A percentile compares a stretch with the other conserved stretches of the same genome.
Conservation (phyloP, 148 eudicot species). For the Cornus kousa region DNA sequence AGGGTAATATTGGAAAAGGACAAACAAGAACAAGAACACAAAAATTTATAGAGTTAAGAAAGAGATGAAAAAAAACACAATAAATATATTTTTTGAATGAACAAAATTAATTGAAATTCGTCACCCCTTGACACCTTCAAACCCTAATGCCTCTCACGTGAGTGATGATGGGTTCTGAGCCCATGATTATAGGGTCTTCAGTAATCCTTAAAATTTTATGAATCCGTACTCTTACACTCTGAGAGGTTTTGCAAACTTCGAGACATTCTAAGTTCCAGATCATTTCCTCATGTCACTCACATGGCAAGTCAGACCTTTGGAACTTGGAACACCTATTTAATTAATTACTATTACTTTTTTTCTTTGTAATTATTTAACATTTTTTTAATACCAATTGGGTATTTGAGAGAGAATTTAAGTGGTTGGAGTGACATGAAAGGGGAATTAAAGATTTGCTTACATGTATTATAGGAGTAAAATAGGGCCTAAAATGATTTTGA, state of each 20-base stretch:
- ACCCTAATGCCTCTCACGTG: not conserved
- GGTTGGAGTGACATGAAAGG: not conserved
- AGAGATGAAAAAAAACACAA: not conserved
- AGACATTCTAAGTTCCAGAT: conserved; percentile 7
- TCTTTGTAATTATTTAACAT: not conserved
- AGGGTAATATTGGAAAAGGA: not conserved
- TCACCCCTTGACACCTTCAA: not conserved
- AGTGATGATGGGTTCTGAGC: not conserved
- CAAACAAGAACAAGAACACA: not conserved
- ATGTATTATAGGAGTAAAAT: too few species aligned
- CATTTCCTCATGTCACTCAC: not conserved
- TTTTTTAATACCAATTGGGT: not conserved
- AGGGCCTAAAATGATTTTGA: too few species aligned
- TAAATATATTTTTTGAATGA: not conserved
- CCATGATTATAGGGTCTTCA: not conserved
- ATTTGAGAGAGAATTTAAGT: not conserved
- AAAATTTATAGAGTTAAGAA: not conserved
- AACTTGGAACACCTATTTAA: not conserved
- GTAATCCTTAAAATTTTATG: not conserved
- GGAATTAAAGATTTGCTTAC: too few species aligned
- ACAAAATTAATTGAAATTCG: not conserved
- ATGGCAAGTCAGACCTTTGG: conserved; percentile 10
- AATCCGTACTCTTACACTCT: conserved; percentile 5
- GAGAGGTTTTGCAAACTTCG: not conserved
- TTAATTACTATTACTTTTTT: too few species aligned